Percentiles rank a stretch among this genome's conserved stretches.
Conservation (phyloP, 1,284 basidiomycete species). For the Heterobasidion occidentale region DNA sequence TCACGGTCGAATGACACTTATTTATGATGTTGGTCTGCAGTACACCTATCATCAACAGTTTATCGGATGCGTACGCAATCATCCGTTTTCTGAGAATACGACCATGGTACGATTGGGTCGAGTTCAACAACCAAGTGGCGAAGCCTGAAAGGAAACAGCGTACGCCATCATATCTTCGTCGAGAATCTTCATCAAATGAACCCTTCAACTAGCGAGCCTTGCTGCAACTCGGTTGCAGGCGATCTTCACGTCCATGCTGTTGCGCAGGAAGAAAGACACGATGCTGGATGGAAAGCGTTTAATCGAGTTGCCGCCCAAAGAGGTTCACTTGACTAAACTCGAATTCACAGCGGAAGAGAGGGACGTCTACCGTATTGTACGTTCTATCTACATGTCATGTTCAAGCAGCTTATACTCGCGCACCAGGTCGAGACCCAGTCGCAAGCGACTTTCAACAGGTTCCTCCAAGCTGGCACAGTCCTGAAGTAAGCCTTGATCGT, state of each 20-base stretch:
- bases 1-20: background rate
- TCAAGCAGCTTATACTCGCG: background rate
- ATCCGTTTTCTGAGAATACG: slow-evolving; percentile 43
- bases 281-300: slow-evolving; percentile 52
- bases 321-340: slow-evolving; percentile 37
- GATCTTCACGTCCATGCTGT: slow-evolving; percentile 39
- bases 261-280: slow-evolving; percentile 48
- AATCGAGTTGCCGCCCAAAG: slow-evolving; percentile 49
- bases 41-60: slow-evolving; percentile 49
- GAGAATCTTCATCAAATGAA: background rate
- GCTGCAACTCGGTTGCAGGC: slow-evolving; percentile 45
- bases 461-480: slow-evolving; percentile 46
- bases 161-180: slow-evolving; percentile 7
- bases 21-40: slow-evolving; percentile 18
- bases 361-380: slow-evolving; percentile 46
- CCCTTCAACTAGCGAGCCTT: slow-evolving; percentile 26
- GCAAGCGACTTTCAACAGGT: slow-evolving; percentile 52
- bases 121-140: slow-evolving; percentile 38
- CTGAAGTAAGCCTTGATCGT: slow-evolving; percentile 31
- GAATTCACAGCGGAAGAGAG: slow-evolving; percentile 47
- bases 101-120: slow-evolving; percentile 44
- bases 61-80: slow-evolving; percentile 42
- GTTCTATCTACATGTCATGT: slow-evolving; percentile 1
- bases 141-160: slow-evolving; percentile 32
- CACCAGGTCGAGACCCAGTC: slow-evolving; percentile 41